Base-by-base conservation (phyloP, 805 yeast species). In the Myxozyma melibiosi region DNA sequence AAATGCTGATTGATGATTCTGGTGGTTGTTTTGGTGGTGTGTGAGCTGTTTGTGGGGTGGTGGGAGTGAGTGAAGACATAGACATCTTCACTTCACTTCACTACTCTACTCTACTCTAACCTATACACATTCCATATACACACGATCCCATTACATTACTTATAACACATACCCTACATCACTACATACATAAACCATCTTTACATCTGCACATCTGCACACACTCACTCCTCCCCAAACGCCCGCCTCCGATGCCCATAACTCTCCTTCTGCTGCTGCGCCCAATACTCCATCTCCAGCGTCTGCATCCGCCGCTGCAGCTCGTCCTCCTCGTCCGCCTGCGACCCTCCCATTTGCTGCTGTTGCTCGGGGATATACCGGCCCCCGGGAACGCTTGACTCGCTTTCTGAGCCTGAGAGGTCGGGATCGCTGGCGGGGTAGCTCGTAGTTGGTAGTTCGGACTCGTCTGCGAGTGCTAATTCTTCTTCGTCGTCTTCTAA, bases 241-340 rank as follows among this genome's bases (percentile, higher is more conserved):
- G 16, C 16, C 16, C 39, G 16, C 4, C 18, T 35, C 14, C 39
- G 39, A 35, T 35, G 6, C 39, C 16, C 22, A 35, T 20, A n/a
- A n/a, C n/a, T n/a, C 16, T 40, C 44, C 11, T 40, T 39, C 38
- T 54, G 53, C 20, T 42, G 44, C 38, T 49, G 51, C 6, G 51
- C 52, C 60, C 60, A 56, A 28, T 51, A 56, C 31, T 56, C 53
- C 53, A 51, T 38, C 24, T 56, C 60, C 3, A 51, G 55, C 1
- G 39, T 24, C 49, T 56, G 41, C 31, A 56, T 20, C 18, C 55
- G 47, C 16, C 38, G n/a, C 38, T 56, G 60, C 25, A 51, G 42
- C 6, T 47, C 51, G 1, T 22, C 40, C 13, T n/a, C 41, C 18
- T 14, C 50, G 33, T 20, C 20, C 5, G 20, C 50, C 39, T 33